These are phyloP conservation scores for Lactarius akahatsu DNA, from an alignment of 768 basidiomycete species.

Conservation along the genomic window DNA sequence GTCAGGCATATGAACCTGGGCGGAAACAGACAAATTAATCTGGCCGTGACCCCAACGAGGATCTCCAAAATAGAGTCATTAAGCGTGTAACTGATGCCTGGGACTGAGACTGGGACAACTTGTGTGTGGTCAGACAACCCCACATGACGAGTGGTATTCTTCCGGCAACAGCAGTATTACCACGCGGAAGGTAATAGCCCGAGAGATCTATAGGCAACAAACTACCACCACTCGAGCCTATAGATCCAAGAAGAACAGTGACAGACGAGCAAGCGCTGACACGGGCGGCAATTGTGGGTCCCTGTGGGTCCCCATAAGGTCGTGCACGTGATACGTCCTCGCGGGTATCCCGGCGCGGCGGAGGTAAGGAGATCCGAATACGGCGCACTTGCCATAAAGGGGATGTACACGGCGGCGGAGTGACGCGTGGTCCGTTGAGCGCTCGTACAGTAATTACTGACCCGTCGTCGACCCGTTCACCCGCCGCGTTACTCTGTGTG, in stretches of 20 bases:
- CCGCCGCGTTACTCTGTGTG: constrained; percentile 8
- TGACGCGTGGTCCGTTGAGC: constrained; percentile 16
- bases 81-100: background rate
- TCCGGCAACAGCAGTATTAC: background rate
- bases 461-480: background rate
- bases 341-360: background rate
- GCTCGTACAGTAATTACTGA: constrained; percentile 2
- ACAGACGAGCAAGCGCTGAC: constrained; percentile 2
- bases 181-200: background rate
- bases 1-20: constrained; percentile 1
- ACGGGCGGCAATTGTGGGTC: constrained; percentile 31
- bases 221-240: background rate
- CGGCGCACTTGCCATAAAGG: background rate
- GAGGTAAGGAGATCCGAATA: background rate
- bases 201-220: constrained; percentile 1
- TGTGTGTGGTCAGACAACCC: background rate
- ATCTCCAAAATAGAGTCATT: constrained; percentile 15
- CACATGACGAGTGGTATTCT: background rate
- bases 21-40: constrained; percentile 25
- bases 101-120: constrained; percentile 17
- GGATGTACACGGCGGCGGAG: background rate
- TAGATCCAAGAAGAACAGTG: background rate
- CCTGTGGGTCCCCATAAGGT: constrained; percentile 33
- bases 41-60: constrained; percentile 19
- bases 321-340: background rate